Conservation (phyloP, 768 basidiomycete species). For the Suillus subaureus region DNA sequence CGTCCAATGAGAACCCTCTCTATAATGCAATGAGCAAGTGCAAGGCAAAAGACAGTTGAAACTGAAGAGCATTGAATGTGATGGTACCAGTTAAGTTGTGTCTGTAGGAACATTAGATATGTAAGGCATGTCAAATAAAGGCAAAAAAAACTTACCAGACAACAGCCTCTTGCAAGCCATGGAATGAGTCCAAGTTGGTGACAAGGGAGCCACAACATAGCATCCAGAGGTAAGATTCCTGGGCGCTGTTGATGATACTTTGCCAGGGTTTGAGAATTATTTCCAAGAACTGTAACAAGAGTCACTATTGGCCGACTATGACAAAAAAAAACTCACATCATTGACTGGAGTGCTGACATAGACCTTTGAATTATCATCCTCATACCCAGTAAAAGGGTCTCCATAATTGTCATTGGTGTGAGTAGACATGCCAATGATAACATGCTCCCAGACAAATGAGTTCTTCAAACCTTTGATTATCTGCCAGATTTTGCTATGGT, state of each 20-base stretch:
- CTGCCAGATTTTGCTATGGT: rapidly evolving
- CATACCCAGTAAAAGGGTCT: neutral
- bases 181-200: neutral
- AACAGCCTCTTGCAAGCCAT: neutral
- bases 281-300: neutral
- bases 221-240: neutral
- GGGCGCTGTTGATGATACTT: neutral
- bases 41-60: neutral
- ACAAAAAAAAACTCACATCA: neutral
- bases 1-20: neutral
- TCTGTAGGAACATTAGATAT: neutral
- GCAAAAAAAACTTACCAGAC: neutral
- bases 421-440: neutral
- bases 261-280: neutral
- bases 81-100: neutral
- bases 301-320: neutral
- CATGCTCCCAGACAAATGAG: neutral
- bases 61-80: neutral
- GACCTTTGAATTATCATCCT: neutral
- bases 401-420: neutral
- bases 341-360: neutral
- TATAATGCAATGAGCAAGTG: neutral
- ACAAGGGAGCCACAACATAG: neutral
- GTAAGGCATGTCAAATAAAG: neutral
- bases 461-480: neutral